These are phyloP conservation scores for Neopestalotiopsis sp. DNA, from an alignment of 2,329 filamentous ascomycete genomes.

Conservation along the genomic window DNA sequence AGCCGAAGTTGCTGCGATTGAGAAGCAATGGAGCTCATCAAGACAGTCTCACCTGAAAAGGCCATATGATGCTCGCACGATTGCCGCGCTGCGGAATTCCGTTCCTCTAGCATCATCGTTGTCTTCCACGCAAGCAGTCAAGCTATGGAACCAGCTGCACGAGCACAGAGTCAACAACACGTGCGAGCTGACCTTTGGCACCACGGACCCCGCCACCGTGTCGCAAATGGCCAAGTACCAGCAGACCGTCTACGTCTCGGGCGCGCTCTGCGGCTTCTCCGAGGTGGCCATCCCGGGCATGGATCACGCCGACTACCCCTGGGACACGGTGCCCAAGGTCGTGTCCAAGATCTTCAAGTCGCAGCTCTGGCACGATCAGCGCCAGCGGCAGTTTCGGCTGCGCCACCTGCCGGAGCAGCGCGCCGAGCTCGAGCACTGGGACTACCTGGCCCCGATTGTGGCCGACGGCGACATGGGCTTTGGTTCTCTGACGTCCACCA, in stretches of 20 bases:
- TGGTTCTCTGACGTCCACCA: constrained; percentile 42
- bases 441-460: constrained; percentile 46
- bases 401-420: constrained; percentile 36
- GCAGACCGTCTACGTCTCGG: constrained; percentile 47
- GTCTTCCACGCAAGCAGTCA: constrained; percentile 39
- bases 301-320: constrained; percentile 49
- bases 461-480: constrained; percentile 51
- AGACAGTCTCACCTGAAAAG: constrained; percentile 35
- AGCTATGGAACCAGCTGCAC: constrained; percentile 43
- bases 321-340: constrained; percentile 47
- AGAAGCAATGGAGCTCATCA: constrained; percentile 39
- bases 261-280: constrained; percentile 44
- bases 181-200: constrained; percentile 43
- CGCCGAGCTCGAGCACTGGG: constrained; percentile 40
- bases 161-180: constrained; percentile 41
- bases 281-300: constrained; percentile 43
- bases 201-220: constrained; percentile 41
- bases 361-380: constrained; percentile 46
- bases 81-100: constrained; percentile 39
- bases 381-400: constrained; percentile 44
- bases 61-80: constrained; percentile 39
- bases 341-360: constrained; percentile 46
- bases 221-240: constrained; percentile 44
- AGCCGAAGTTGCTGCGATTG: constrained; percentile 37
- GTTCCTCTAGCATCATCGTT: constrained; percentile 32